Evolutionary conservation across 768 basidiomycete genomes (phyloP).

Genomic region (Austroboletus eburneus): DNA sequence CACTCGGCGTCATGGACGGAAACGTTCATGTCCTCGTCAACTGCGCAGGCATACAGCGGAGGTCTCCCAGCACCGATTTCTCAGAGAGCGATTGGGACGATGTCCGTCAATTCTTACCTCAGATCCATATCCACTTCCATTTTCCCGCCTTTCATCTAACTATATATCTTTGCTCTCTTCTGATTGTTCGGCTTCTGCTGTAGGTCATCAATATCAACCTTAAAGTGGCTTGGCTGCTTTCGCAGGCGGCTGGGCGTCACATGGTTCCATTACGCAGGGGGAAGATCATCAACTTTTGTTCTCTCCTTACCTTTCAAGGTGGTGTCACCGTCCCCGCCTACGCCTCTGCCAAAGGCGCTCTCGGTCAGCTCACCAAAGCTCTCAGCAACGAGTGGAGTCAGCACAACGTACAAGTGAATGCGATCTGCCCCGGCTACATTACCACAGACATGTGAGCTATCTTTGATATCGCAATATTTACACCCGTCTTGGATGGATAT

Average conservation of each 20-base stretch:
- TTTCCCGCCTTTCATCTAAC: constrained; percentile 7
- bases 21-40: constrained; percentile 64
- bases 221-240: constrained; percentile 81
- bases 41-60: constrained; percentile 60
- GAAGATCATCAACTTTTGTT: constrained; percentile 69
- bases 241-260: constrained; percentile 82
- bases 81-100: constrained; percentile 69
- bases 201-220: constrained; percentile 87
- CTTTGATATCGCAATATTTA: constrained; percentile 10
- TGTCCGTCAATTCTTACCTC: too few relatives aligned
- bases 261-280: constrained; percentile 75
- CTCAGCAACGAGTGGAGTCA: constrained; percentile 92
- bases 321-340: constrained; percentile 83
- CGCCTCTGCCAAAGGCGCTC: constrained; percentile 85
- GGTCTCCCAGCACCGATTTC: constrained; percentile 61
- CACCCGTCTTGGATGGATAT: constrained; percentile 1
- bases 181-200: constrained; percentile 8
- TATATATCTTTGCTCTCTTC: constrained; percentile 7
- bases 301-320: constrained; percentile 48
- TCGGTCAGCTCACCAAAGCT: constrained; percentile 83
- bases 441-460: constrained; percentile 76
- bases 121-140: constrained; percentile 14
- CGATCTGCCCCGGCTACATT: constrained; percentile 85
- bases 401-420: constrained; percentile 86
- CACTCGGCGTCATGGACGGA: constrained; percentile 47